A percentile compares a stretch with the other conserved stretches of the same genome.
Evolutionary conservation across 495 filamentous ascomycete species (phyloP).

Genomic region (Glutinoglossum americanum): DNA sequence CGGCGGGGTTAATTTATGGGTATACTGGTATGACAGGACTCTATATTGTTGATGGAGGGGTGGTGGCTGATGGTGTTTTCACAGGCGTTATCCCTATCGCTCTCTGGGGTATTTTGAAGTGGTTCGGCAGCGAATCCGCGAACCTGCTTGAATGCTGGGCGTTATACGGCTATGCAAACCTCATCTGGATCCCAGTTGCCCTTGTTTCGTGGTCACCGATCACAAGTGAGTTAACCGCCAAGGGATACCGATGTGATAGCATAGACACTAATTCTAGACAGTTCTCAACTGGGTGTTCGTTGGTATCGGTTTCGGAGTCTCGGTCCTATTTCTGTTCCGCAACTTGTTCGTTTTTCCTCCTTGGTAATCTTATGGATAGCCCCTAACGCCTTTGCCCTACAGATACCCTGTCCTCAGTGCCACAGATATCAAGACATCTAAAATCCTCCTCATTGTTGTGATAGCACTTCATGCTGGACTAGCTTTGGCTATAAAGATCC

Average conservation of each 20-base stretch:
- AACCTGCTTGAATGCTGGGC: slow-evolving; percentile 86
- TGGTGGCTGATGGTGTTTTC: not conserved
- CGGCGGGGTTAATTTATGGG: slow-evolving; percentile 78
- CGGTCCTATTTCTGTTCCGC: slow-evolving; percentile 66
- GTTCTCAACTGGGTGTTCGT: slow-evolving; percentile 89
- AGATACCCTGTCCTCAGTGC: slow-evolving; percentile 68
- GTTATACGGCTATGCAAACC: slow-evolving; percentile 83
- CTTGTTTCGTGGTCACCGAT: slow-evolving; percentile 75
- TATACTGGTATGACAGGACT: slow-evolving; percentile 35
- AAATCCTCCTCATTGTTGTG: slow-evolving; percentile 65
- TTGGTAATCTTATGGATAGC: too few species aligned
- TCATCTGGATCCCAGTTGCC: slow-evolving; percentile 92
- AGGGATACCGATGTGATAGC: not conserved
- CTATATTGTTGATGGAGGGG: not conserved
- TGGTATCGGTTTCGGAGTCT: slow-evolving; percentile 67
- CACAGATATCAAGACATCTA: slow-evolving; percentile 78
- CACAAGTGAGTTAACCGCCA: slow-evolving; percentile 18
- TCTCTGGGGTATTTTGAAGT: slow-evolving; percentile 75
- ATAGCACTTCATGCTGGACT: slow-evolving; percentile 69
- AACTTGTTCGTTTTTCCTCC: slow-evolving; percentile 40
- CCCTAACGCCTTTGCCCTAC: not conserved
- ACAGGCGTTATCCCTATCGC: slow-evolving; percentile 49
- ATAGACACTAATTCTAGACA: slow-evolving; percentile 3
- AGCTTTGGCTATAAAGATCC: slow-evolving; percentile 77
- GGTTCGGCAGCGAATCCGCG: slow-evolving; percentile 77